These are phyloP conservation scores for Henckelia pumila DNA, from an alignment of 257 asterid genomes.

Conservation along the genomic window DNA sequence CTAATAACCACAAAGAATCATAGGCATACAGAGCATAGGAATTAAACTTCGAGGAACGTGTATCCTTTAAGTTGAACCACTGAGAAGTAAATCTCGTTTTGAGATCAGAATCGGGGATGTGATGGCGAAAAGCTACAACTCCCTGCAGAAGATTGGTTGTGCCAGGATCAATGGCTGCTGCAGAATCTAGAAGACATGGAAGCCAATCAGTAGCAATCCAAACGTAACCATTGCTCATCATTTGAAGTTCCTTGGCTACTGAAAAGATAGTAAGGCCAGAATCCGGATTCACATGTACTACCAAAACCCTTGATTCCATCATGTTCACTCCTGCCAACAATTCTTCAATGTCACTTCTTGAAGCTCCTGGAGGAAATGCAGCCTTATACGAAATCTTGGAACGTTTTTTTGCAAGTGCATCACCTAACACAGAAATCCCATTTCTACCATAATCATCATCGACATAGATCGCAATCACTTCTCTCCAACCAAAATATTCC, in stretches of 20 bases:
- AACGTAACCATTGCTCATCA: slow-evolving; percentile 56
- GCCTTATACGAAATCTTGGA: slow-evolving; percentile 69
- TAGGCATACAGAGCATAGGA: slow-evolving; percentile 70
- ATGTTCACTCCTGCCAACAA: slow-evolving; percentile 46
- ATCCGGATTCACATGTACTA: slow-evolving; percentile 76
- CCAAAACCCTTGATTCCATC: slow-evolving; percentile 62
- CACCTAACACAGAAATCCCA: slow-evolving; percentile 60
- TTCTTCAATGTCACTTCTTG: slow-evolving; percentile 38
- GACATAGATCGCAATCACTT: slow-evolving; percentile 56
- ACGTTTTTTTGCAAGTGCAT: slow-evolving; percentile 53
- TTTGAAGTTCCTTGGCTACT: slow-evolving; percentile 53
- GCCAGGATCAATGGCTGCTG: slow-evolving; percentile 36
- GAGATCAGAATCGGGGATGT: slow-evolving; percentile 51
- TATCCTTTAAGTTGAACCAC: slow-evolving; percentile 41
- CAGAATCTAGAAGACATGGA: slow-evolving; percentile 49
- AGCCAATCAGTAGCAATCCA: slow-evolving; percentile 89
- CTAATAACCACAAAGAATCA: slow-evolving; percentile 67
- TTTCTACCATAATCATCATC: slow-evolving; percentile 75
- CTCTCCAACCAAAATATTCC: slow-evolving; percentile 57
- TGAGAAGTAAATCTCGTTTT: slow-evolving; percentile 40
- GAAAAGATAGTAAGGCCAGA: slow-evolving; percentile 51
- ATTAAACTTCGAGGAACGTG: slow-evolving; percentile 34
- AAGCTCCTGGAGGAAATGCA: slow-evolving; percentile 50
- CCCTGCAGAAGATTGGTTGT: slow-evolving; percentile 59
- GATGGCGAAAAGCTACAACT: slow-evolving; percentile 60